Percentiles rank a stretch among this genome's conserved stretches.
These are phyloP conservation scores for Forsythia viridissima DNA, from an alignment of 257 asterid genomes.

Conservation along the genomic window DNA sequence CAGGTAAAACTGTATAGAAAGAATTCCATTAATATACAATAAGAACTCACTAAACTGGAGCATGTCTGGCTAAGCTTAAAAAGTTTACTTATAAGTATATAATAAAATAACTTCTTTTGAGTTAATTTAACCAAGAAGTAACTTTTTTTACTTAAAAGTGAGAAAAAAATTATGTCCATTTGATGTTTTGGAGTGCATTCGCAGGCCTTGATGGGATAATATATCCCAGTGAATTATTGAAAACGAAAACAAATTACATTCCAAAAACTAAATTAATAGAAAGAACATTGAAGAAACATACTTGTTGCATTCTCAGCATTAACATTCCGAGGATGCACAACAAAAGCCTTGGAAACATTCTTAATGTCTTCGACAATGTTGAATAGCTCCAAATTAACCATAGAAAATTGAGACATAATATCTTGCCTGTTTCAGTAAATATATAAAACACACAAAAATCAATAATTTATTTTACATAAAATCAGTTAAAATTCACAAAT, in stretches of 20 bases:
- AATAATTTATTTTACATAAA: not conserved
- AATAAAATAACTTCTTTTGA: not conserved
- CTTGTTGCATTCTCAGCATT: constrained; percentile 92
- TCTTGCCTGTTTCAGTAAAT: constrained; percentile 66
- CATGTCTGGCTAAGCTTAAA: not conserved
- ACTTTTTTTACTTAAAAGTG: no score
- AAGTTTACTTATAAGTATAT: not conserved
- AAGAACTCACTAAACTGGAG: not conserved
- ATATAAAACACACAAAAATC: constrained; percentile 11
- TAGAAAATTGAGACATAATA: constrained; percentile 83
- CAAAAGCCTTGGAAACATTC: constrained; percentile 94
- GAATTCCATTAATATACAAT: not conserved
- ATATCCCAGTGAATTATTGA: not conserved
- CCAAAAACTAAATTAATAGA: not conserved
- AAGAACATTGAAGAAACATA: constrained; percentile 32
- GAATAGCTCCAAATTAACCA: constrained; percentile 94
- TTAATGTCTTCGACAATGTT: constrained; percentile 90
- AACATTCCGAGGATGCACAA: constrained; percentile 92
- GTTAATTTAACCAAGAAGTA: not conserved
- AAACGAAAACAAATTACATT: not conserved
- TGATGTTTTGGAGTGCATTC: not conserved
- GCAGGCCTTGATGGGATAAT: not conserved
- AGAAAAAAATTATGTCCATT: not conserved
- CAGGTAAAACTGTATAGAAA: constrained; percentile 81
- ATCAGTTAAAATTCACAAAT: not conserved